Evolutionary conservation across 75 land plant species (phyloP), one percentile per base, ranked within the genome.

Genomic region (Selaginella tamariscina): DNA sequence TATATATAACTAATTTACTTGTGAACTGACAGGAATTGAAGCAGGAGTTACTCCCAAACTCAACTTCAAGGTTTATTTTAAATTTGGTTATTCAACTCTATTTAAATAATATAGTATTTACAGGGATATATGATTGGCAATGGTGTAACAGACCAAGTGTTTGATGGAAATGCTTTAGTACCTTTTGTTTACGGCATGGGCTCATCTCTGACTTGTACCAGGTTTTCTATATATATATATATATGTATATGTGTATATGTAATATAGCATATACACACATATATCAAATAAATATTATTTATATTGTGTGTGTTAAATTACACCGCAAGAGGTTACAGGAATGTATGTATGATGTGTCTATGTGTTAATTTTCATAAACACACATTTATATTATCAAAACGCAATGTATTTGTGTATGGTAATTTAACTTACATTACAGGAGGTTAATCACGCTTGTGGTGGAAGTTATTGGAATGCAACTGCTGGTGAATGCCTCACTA

Each of bases 21-120:
- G 18, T 31, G 27, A 24, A 56, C 56, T 65, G n/a, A n/a, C 54
- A 49, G 54, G 54, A 11, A 11, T 49, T 49, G 54, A 49, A 49
- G 54, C 18, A 11, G 54, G 54, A 11, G 54, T 49, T 49, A 49
- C 11, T 11, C 54, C 54, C 20, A 49, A 11, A 11, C 54, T 49
- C 54, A 49, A 49, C 54, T 20, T 49, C 20, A 49, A 49, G 54
- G 54, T 49, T 49, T 49, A n/a, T n/a, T n/a, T n/a, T n/a, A n/a
- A n/a, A n/a, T n/a, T n/a, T n/a, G 54, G 54, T 49, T 11, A 49
- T 49, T 20, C 54, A 49, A 11, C 11, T 11, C 11, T 49, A 11
- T 49, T 49, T 20, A 49, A 49, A 49, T 49, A 11, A 11, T 49
- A 11, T 49, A 11, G 11, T 49, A 11, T 49, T 49, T 49, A 20